Evolutionary conservation across 1,284 basidiomycete species (phyloP), one percentile per base, ranked within the genome.

Genomic region (Cutaneotrichosporon sp.): DNA sequence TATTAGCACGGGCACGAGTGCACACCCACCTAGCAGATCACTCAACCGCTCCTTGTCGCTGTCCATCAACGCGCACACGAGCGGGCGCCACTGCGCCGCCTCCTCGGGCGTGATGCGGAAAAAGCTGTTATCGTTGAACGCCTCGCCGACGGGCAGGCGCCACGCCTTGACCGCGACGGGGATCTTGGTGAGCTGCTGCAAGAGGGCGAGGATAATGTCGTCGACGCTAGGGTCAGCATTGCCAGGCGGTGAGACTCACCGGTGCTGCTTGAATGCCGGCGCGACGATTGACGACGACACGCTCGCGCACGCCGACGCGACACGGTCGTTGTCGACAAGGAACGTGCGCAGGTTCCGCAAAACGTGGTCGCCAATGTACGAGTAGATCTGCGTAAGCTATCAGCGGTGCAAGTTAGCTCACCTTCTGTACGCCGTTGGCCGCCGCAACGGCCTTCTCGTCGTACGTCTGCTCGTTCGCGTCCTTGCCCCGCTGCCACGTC

Each of bases 201-300:
- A 73, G 14, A 96, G 83, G 0, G 80, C 77, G 1, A 94, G 54
- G 12, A 66, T 59, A 10, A 56, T 55, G 0, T 64, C 48, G 30
- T 78, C 76, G 22, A 78, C 63, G 21, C n/a, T n/a, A n/a, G n/a
- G n/a, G n/a, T n/a, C n/a, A n/a, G n/a, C n/a, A n/a, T n/a, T n/a
- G n/a, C n/a, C n/a, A n/a, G n/a, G n/a, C n/a, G n/a, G n/a, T n/a
- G n/a, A n/a, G n/a, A n/a, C n/a, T n/a, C n/a, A n/a, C n/a, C 77
- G 77, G 52, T 68, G 62, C 20, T 64, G 66, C 40, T 58, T 64
- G 51, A 70, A 92, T 74, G 85, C 83, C 1, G 96, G 91, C 33
- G 80, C 83, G 33, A 97, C 78, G 41, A 97, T 83, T 67, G 90
- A 90, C 65, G 93, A 89, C 8, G 90, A 80, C 26, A 97, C 84